Evolutionary conservation across 2,329 filamentous ascomycete species (phyloP), one percentile per base, ranked within the genome.

Genomic region (Pleoardoris graminearum): DNA sequence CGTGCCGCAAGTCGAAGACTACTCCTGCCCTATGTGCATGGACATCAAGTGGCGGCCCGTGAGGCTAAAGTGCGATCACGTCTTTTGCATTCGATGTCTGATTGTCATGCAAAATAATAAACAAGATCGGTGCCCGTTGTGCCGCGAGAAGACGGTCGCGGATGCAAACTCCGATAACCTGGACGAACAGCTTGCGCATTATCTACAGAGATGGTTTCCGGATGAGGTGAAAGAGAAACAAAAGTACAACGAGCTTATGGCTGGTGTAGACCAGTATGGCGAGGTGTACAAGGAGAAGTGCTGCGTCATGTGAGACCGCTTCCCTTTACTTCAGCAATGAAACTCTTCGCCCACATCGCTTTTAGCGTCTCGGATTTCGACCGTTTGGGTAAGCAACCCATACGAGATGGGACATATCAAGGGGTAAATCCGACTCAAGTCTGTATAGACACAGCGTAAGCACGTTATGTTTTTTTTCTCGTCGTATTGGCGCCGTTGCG

Each of bases 81-180:
- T 92, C 12, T 92, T 93, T 67, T 96, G 91, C 75, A 93, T 94
- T 51, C 81, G 89, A 2, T 96, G 91, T 68, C 80, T 93, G 43
- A 85, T 95, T 57, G 85, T 89, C 62, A 84, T 96, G 75, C 90
- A 94, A 69, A 84, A 85, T 39, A 82, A 84, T 33, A 79, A 81
- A 54, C 85, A 88, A 66, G 80, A 81, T 32, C 78, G 83, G 46
- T 96, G 91, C 66, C 90, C 91, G 0, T 77, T 94, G 48, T 96
- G 91, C 69, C 81, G 91, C 52, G 81, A 84, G 16, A 81, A 86
- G 52, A 88, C 86, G 0, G 83, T 95, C 10, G 80, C 90, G 76
- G 76, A 81, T 52, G 90, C 90, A 0, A 86, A 88, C 55, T 79
- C 55, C 85, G 87, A 85, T 45, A 87, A 89, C 56, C 80, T 94